Conservation (phyloP, 1,284 basidiomycete genomes). For the Cryptococcus sp. region DNA sequence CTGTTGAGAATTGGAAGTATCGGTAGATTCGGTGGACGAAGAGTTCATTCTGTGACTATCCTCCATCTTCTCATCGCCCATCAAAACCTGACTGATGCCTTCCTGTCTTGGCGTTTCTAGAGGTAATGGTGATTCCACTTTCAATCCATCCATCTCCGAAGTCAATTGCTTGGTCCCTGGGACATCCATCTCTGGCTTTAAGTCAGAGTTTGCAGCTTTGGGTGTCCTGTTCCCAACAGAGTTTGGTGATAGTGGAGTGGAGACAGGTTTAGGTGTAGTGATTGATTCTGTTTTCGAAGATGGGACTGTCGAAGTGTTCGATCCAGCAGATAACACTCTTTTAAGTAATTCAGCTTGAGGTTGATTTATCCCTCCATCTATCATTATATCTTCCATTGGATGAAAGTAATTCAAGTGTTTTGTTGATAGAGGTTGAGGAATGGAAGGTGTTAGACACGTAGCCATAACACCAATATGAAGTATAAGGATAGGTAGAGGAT, state of each 20-base stretch:
- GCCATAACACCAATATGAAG: neutral
- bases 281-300: neutral
- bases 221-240: slow-evolving; percentile 27
- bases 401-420: neutral
- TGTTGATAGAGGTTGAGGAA: neutral
- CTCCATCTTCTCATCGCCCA: neutral
- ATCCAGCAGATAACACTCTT: slow-evolving; percentile 22
- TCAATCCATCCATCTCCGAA: slow-evolving; percentile 9
- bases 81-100: neutral
- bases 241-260: slow-evolving; percentile 18
- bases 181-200: neutral
- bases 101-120: neutral
- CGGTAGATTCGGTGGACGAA: slow-evolving; percentile 35
- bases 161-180: slow-evolving; percentile 9
- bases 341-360: slow-evolving; percentile 14
- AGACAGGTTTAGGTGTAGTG: slow-evolving; percentile 7
- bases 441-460: neutral
- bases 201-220: slow-evolving; percentile 10
- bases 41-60: slow-evolving; percentile 16
- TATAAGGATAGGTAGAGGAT: neutral
- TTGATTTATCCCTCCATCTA: neutral
- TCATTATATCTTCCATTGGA: neutral
- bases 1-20: slow-evolving; percentile 12
- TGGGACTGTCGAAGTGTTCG: slow-evolving; percentile 1
- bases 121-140: slow-evolving; percentile 1